phyloP scores from a whole-genome alignment of 805 yeast genomes.

The Zygosaccharomyces bisporus region DNA sequence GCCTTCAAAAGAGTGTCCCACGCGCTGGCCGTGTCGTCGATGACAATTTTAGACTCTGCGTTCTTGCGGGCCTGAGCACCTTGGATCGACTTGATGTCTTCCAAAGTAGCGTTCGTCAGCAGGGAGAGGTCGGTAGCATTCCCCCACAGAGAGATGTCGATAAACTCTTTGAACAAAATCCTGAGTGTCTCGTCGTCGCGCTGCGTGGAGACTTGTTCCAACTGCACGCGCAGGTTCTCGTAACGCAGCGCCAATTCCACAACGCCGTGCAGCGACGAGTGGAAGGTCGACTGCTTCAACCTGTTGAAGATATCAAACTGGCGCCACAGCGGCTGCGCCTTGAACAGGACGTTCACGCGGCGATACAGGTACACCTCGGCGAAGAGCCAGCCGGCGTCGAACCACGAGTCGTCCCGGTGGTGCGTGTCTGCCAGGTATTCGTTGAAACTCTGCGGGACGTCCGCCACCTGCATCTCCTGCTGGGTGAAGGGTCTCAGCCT shows the following conservation, averaged over 20 bases:
- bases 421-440: conserved; percentile 37
- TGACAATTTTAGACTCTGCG: conserved; percentile 72
- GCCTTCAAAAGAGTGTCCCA: conserved; percentile 48
- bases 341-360: conserved; percentile 46
- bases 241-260: conserved; percentile 71
- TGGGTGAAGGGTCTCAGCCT: conserved; percentile 44
- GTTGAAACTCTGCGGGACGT: conserved; percentile 58
- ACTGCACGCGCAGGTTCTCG: conserved; percentile 39
- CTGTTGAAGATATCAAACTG: conserved; percentile 69
- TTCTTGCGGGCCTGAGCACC: conserved; percentile 82
- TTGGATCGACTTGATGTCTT: conserved; percentile 86
- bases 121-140: conserved; percentile 94
- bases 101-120: conserved; percentile 81
- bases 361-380: conserved; percentile 85
- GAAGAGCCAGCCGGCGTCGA: conserved; percentile 84
- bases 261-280: conserved; percentile 71
- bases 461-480: conserved; percentile 35
- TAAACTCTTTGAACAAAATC: conserved; percentile 71
- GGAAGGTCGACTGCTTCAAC: conserved; percentile 70
- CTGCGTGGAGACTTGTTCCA: conserved; percentile 12
- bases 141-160: conserved; percentile 94
- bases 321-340: conserved; percentile 37
- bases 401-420: conserved; percentile 54
- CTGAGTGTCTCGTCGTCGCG: conserved; percentile 43
- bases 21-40: conserved; percentile 66